Percentiles rank a stretch among this genome's conserved stretches.
Conservation (phyloP, 2,329 filamentous ascomycete species). For the Colletotrichum neosansevieriae region DNA sequence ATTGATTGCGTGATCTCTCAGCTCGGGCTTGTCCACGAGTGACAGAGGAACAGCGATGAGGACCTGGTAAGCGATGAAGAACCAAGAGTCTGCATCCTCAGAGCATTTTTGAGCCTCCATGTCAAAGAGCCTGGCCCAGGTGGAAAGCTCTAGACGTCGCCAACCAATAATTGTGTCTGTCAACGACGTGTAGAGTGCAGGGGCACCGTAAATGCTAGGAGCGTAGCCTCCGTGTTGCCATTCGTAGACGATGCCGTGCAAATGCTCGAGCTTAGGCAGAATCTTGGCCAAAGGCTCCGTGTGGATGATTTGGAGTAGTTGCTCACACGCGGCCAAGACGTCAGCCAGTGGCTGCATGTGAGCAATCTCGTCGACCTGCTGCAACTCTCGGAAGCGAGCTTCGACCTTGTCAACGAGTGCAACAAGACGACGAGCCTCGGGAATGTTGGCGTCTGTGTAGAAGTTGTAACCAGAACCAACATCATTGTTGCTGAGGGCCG, state of each 20-base stretch:
- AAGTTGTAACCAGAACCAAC: conserved; percentile 79
- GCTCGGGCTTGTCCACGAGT: conserved; percentile 69
- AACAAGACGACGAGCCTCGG: conserved; percentile 81
- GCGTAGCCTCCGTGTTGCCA: conserved; percentile 93
- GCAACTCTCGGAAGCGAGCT: conserved; percentile 78
- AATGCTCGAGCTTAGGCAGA: conserved; percentile 86
- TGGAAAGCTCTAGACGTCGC: conserved; percentile 90
- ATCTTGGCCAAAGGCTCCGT: conserved; percentile 88
- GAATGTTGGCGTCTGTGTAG: conserved; percentile 84
- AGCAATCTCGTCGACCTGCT: conserved; percentile 72
- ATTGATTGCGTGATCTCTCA: conserved; percentile 73
- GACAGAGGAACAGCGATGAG: conserved; percentile 81
- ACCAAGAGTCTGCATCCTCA: conserved; percentile 89
- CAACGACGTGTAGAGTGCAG: conserved; percentile 78
- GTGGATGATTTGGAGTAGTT: conserved; percentile 80
- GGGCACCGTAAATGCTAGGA: conserved; percentile 80
- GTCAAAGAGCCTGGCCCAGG: conserved; percentile 91
- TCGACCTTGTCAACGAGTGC: conserved; percentile 76
- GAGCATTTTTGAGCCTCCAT: conserved; percentile 82
- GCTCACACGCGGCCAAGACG: conserved; percentile 79
- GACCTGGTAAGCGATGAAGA: conserved; percentile 95
- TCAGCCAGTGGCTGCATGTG: conserved; percentile 84
- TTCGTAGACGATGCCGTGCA: conserved; percentile 88
- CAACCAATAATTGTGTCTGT: conserved; percentile 87
- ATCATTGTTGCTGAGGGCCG: conserved; percentile 51